Conservation (phyloP, 495 filamentous ascomycete species). For the Hypoxylon crocopeplum region DNA sequence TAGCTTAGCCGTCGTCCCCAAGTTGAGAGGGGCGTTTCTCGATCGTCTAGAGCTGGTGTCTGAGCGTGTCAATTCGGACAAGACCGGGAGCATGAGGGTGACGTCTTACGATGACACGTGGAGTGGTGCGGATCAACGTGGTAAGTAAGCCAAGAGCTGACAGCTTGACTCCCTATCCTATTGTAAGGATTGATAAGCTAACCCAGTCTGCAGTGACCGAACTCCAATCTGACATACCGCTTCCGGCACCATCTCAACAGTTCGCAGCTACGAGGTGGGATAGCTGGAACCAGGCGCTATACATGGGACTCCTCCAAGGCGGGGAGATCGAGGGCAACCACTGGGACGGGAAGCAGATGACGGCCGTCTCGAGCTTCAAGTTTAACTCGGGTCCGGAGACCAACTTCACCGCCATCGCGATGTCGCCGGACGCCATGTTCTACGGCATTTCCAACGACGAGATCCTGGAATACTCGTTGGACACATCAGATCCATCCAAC, state of each 20-base stretch:
- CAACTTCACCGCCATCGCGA: slow-evolving; percentile 28
- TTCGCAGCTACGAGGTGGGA: slow-evolving; percentile 33
- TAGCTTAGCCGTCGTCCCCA: slow-evolving; percentile 28
- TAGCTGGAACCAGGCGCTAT: slow-evolving; percentile 27
- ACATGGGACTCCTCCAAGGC: slow-evolving; percentile 17
- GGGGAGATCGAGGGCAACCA: slow-evolving; percentile 24
- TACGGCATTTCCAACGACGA: slow-evolving; percentile 26
- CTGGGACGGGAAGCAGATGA: slow-evolving; percentile 21
- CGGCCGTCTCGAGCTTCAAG: slow-evolving; percentile 5
- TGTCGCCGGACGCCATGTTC: slow-evolving; percentile 20
- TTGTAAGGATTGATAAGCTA: slow-evolving; percentile 1
- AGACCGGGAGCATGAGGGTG: slow-evolving; percentile 28
- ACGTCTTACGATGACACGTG: slow-evolving; percentile 30
- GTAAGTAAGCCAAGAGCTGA: slow-evolving; percentile 11
- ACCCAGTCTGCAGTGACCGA: slow-evolving; percentile 20
- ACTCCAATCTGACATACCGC: slow-evolving; percentile 29
- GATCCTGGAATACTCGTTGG: slow-evolving; percentile 15
- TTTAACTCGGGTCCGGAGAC: slow-evolving; percentile 22
- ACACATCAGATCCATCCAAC: background rate
- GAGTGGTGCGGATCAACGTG: slow-evolving; percentile 18
- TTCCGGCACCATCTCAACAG: slow-evolving; percentile 23
- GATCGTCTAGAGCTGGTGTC: slow-evolving; percentile 29
- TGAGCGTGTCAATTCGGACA: slow-evolving; percentile 15
- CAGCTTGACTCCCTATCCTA: background rate
- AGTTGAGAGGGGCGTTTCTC: slow-evolving; percentile 13